Base-by-base conservation (phyloP, 148 eudicot genomes). In the Simmondsia chinensis region DNA sequence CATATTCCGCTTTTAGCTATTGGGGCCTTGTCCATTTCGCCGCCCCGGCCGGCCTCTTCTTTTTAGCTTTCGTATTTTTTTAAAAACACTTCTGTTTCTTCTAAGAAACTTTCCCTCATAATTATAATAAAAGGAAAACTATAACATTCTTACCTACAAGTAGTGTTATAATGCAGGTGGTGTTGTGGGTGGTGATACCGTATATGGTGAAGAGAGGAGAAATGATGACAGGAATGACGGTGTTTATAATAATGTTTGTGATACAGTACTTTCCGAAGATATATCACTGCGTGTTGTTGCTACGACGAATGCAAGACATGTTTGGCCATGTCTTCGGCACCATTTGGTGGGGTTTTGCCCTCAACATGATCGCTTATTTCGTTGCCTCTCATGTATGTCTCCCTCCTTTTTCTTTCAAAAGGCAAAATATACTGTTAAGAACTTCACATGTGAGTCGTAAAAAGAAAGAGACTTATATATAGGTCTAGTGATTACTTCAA, bases 341-440 rank as follows among this genome's bases (percentile, higher is more conserved):
- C 10, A 69, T 91, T 54, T 91, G 99, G 99, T 91, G 99, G 99
- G 99, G 95, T 2, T 82, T 91, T 20, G 95, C 94, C 19, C 95
- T 91, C 45, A 91, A 91, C 46, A 42, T 91, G 72, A 82, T 91
- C 20, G 99, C 89, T 11, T 91, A 91, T 25, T 91, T 82, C 17
- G 95, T 91, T 17, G 95, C 88, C 9, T 72, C 97, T 2, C 97
- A 88, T 53, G 97, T 88, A 73, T 74, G 89, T 37, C 33, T 22
- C 9, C 0, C 14, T 10, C 19, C 13, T n/a, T 37, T 9, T 6
- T 11, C 45, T 4, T 43, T 21, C 33, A 14, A 33, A 9, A 19
- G 28, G 11, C 1, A 14, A 10, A 19, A 19, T 10, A 20, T 20
- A 5, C 5, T 5, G 5, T 28, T 28, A 28, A 9, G 9, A 28